These are phyloP conservation scores for Ochromonas danica DNA, from an alignment of 108 stramenopile species.

Conservation along the genomic window DNA sequence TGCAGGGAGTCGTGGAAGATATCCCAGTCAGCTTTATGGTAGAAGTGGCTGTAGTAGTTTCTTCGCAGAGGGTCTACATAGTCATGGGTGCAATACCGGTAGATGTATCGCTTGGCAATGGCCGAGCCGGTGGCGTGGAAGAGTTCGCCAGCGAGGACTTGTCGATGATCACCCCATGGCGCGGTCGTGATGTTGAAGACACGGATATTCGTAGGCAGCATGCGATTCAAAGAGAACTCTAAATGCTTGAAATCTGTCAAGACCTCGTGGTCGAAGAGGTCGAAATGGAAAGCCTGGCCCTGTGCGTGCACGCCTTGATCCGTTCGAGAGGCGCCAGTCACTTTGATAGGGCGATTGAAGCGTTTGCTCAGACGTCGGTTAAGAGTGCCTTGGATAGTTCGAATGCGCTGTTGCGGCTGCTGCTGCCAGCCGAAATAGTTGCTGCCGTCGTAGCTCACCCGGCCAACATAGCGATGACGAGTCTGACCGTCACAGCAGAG, in stretches of 20 bases:
- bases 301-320: conserved; percentile 36
- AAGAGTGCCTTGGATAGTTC: conserved; percentile 45
- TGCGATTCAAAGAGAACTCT: background rate
- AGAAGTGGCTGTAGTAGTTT: conserved; percentile 36
- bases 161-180: background rate
- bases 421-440: conserved; percentile 44
- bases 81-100: conserved; percentile 42
- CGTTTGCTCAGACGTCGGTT: background rate
- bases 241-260: background rate
- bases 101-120: conserved; percentile 44
- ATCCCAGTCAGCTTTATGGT: conserved; percentile 37
- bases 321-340: background rate
- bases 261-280: background rate
- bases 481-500: too few relatives aligned
- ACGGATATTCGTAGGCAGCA: conserved; percentile 25
- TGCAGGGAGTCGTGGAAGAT: background rate
- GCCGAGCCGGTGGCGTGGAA: conserved; percentile 48
- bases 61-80: conserved; percentile 41
- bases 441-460: conserved; percentile 55
- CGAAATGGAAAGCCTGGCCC: conserved; percentile 17
- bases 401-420: conserved; percentile 34
- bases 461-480: conserved; percentile 46
- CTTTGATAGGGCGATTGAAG: background rate
- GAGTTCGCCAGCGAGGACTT: background rate
- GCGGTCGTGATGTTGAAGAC: background rate